Conservation (phyloP, 1,139 yeast genomes). For the Protomyces inundatus region DNA sequence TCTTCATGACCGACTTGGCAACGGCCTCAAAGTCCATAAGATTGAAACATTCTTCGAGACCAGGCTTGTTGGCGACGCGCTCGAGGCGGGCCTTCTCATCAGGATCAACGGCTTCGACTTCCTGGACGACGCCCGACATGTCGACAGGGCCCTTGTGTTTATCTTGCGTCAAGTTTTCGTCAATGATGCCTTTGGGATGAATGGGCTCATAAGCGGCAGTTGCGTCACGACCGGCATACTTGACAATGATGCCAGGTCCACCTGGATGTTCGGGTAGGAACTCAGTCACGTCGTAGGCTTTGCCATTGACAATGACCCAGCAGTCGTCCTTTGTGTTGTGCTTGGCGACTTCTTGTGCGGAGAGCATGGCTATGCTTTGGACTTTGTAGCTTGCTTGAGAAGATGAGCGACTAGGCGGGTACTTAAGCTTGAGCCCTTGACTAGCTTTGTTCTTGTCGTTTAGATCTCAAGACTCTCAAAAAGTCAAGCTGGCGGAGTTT, state of each 20-base stretch:
- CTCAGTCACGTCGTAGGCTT: slow-evolving; percentile 55
- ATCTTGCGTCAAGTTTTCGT: slow-evolving; percentile 47
- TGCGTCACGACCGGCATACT: slow-evolving; percentile 87
- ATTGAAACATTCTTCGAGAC: slow-evolving; percentile 62
- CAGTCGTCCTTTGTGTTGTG: slow-evolving; percentile 63
- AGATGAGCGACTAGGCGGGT: too few relatives aligned
- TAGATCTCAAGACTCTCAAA: too few relatives aligned
- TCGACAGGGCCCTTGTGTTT: slow-evolving; percentile 47
- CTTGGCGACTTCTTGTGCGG: slow-evolving; percentile 45
- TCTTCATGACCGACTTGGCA: slow-evolving; percentile 70
- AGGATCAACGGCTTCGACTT: slow-evolving; percentile 35
- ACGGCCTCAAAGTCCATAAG: slow-evolving; percentile 76
- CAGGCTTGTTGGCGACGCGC: slow-evolving; percentile 52
- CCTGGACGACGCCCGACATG: slow-evolving; percentile 29
- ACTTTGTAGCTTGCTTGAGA: too few relatives aligned
- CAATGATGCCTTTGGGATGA: slow-evolving; percentile 76
- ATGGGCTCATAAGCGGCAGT: slow-evolving; percentile 74
- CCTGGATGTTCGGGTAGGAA: slow-evolving; percentile 85
- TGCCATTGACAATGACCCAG: slow-evolving; percentile 83
- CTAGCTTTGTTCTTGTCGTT: too few relatives aligned
- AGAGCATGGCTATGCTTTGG: not conserved
- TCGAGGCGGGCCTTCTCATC: slow-evolving; percentile 37
- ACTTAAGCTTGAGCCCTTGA: too few relatives aligned
- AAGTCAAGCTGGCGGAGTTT: too few relatives aligned
- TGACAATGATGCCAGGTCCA: slow-evolving; percentile 65